These are phyloP conservation scores for Papiliotrema terrestris DNA, from an alignment of 1,284 basidiomycete genomes.

Conservation along the genomic window DNA sequence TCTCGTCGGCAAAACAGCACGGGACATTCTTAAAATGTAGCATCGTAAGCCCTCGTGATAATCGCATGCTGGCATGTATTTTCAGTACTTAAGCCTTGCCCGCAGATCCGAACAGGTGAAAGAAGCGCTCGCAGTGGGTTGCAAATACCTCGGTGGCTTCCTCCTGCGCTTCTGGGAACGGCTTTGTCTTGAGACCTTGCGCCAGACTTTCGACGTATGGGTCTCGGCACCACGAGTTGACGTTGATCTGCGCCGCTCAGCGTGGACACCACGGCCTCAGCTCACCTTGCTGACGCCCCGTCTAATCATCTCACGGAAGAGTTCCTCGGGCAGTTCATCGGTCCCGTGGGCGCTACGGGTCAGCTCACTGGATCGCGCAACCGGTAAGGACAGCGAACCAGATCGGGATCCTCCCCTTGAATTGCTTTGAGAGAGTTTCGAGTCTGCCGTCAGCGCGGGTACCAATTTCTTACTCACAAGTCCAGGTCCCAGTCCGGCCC, in stretches of 20 bases:
- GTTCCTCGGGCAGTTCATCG: slow-evolving; percentile 46
- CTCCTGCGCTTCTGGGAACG: slow-evolving; percentile 46
- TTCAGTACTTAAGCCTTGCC: slow-evolving; percentile 36
- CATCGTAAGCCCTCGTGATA: too few species aligned
- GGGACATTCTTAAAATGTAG: slow-evolving; percentile 41
- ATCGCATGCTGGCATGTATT: background rate
- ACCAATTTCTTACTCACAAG: slow-evolving; percentile 26
- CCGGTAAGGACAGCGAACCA: background rate
- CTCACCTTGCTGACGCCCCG: slow-evolving; percentile 45
- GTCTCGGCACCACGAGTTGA: slow-evolving; percentile 50
- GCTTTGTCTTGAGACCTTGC: slow-evolving; percentile 29
- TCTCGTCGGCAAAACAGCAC: slow-evolving; percentile 39
- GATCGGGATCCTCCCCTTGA: slow-evolving; percentile 14
- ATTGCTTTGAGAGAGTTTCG: slow-evolving; percentile 10
- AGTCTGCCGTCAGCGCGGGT: background rate
- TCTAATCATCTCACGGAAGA: slow-evolving; percentile 42
- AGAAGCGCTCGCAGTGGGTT: slow-evolving; percentile 38
- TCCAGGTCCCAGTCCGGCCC: slow-evolving; percentile 42
- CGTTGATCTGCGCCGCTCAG: slow-evolving; percentile 39
- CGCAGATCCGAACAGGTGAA: slow-evolving; percentile 38
- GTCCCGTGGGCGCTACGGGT: slow-evolving; percentile 42
- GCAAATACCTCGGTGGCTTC: slow-evolving; percentile 44
- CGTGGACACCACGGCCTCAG: background rate
- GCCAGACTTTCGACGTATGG: slow-evolving; percentile 38
- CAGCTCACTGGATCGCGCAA: background rate